These are phyloP conservation scores for Pythium insidiosum DNA, from an alignment of 352 stramenopile species.

Conservation along the genomic window DNA sequence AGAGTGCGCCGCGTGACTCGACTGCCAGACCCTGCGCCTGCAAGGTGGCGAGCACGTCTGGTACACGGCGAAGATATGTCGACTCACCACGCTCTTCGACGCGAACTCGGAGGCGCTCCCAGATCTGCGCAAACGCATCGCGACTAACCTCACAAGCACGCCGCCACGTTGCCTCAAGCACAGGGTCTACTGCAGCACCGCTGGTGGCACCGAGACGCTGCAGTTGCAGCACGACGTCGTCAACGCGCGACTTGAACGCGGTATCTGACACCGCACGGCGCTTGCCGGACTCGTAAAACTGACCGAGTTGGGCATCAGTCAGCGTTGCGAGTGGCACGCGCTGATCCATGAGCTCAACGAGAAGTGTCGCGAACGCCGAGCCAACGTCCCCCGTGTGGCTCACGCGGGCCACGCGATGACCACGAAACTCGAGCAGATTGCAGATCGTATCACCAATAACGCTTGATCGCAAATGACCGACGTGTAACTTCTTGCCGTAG, in stretches of 20 bases:
- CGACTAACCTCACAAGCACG: slow-evolving; percentile 66
- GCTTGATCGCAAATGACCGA: slow-evolving; percentile 73
- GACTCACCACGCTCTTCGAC: slow-evolving; percentile 70
- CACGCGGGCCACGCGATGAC: slow-evolving; percentile 55
- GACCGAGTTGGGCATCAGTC: slow-evolving; percentile 49
- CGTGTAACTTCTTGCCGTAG: slow-evolving; percentile 81
- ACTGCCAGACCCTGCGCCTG: slow-evolving; percentile 35
- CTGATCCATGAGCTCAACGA: slow-evolving; percentile 63
- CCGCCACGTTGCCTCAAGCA: slow-evolving; percentile 42
- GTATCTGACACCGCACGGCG: slow-evolving; percentile 14
- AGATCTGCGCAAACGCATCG: slow-evolving; percentile 54
- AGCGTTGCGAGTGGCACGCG: slow-evolving; percentile 34
- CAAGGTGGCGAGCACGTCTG: slow-evolving; percentile 34
- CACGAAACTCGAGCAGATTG: slow-evolving; percentile 76
- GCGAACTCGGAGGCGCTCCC: slow-evolving; percentile 50
- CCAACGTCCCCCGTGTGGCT: slow-evolving; percentile 78
- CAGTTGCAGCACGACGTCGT: slow-evolving; percentile 63
- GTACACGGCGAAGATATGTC: slow-evolving; percentile 60
- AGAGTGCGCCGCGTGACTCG: slow-evolving; percentile 52
- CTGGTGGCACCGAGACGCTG: slow-evolving; percentile 32
- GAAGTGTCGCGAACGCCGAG: slow-evolving; percentile 64
- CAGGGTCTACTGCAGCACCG: slow-evolving; percentile 19
- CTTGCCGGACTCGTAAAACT: slow-evolving; percentile 70
- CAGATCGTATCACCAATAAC: slow-evolving; percentile 75
- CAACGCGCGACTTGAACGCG: slow-evolving; percentile 51